phyloP scores from a whole-genome alignment of 768 basidiomycete species.

The Amanita pallidorosea region DNA sequence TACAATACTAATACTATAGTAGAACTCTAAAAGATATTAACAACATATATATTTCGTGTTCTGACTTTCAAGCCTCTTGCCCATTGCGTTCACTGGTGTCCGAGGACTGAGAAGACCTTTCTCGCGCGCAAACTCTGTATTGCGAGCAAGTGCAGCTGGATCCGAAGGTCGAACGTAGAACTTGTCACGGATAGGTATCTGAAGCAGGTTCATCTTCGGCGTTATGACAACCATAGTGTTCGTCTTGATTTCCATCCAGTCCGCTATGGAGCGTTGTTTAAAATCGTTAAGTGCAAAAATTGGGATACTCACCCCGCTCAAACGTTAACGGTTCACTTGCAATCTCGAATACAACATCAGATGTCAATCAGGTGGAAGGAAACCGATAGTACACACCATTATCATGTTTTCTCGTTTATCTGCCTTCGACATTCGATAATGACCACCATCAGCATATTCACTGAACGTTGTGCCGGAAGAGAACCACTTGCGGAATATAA shows the following conservation, averaged over 20 bases:
- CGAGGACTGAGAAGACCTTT: constrained; percentile 75
- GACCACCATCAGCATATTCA: constrained; percentile 79
- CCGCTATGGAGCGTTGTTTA: constrained; percentile 35
- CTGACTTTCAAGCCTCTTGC: not conserved
- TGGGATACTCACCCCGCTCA: constrained; percentile 57
- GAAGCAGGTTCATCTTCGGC: constrained; percentile 88
- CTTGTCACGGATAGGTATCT: constrained; percentile 91
- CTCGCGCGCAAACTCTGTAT: constrained; percentile 75
- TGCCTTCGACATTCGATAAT: constrained; percentile 91
- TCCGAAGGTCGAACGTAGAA: constrained; percentile 86
- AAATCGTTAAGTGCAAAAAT: not conserved
- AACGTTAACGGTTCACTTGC: constrained; percentile 94
- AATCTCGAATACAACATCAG: constrained; percentile 33
- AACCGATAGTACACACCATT: constrained; percentile 39
- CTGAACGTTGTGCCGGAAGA: constrained; percentile 93
- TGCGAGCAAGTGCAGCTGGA: constrained; percentile 56
- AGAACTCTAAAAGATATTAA: not conserved
- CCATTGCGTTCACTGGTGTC: constrained; percentile 13
- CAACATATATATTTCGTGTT: not conserved
- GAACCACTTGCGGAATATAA: constrained; percentile 54
- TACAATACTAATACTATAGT: not conserved
- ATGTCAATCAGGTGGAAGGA: not conserved
- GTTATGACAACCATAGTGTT: constrained; percentile 95
- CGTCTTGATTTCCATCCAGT: constrained; percentile 99
- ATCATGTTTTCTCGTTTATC: constrained; percentile 97